Conservation (phyloP, 2,329 filamentous ascomycete species). For the Cercospora sojina region DNA sequence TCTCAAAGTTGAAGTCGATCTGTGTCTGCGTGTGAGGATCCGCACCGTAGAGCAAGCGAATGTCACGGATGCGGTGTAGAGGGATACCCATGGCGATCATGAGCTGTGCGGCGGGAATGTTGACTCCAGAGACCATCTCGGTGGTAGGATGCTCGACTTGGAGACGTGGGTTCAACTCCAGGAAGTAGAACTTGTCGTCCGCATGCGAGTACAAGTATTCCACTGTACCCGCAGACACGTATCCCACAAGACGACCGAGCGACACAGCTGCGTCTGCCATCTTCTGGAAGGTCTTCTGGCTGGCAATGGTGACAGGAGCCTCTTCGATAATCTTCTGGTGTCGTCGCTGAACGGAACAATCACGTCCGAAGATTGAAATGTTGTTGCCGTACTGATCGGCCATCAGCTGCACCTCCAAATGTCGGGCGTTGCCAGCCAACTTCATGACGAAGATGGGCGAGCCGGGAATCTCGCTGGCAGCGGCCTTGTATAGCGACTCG, state of each 20-base stretch:
- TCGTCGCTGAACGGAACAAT: slow-evolving; percentile 96
- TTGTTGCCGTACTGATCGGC: slow-evolving; percentile 99
- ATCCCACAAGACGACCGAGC: slow-evolving; percentile 89
- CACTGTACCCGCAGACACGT: slow-evolving; percentile 97
- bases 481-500: slow-evolving; percentile 84
- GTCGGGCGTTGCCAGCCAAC: slow-evolving; percentile 90
- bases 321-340: slow-evolving; percentile 99
- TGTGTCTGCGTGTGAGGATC: slow-evolving; percentile 82
- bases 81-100: slow-evolving; percentile 99
- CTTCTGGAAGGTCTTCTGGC: slow-evolving; percentile 79
- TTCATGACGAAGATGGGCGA: slow-evolving; percentile 99
- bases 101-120: slow-evolving; percentile 92
- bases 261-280: slow-evolving; percentile 98
- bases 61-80: slow-evolving; percentile 91
- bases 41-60: slow-evolving; percentile 91
- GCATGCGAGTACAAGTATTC: slow-evolving; percentile 98
- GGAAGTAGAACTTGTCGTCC: slow-evolving; percentile 99
- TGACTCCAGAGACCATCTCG: slow-evolving; percentile 98
- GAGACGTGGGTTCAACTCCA: slow-evolving; percentile 97
- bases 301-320: slow-evolving; percentile 94
- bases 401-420: slow-evolving; percentile 94
- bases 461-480: slow-evolving; percentile 94
- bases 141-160: slow-evolving; percentile 99
- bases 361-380: slow-evolving; percentile 96
- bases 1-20: slow-evolving; percentile 96